A percentile compares a stretch with the other conserved stretches of the same genome.
Evolutionary conservation across 2,329 filamentous ascomycete genomes (phyloP).

Genomic region (Spiromastix sp.): DNA sequence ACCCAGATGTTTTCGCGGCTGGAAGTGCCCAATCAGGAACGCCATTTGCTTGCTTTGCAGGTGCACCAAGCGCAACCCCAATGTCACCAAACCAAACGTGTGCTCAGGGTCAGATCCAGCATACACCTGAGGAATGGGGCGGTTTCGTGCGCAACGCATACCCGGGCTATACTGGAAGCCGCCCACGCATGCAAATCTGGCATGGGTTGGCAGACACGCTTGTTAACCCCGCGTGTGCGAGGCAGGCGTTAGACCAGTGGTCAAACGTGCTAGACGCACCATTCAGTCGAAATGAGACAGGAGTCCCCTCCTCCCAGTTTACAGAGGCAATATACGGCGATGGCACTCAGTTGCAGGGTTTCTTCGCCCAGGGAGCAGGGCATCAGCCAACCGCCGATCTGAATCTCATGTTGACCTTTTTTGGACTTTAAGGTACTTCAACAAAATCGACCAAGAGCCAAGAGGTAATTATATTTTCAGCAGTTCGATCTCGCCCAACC

Average conservation of each 20-base stretch:
- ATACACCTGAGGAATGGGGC: slow-evolving; percentile 31
- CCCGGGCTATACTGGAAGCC: slow-evolving; percentile 22
- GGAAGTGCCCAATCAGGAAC: slow-evolving; percentile 44
- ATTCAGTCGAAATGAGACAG: neutral
- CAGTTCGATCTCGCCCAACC: too few species aligned
- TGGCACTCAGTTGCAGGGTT: slow-evolving; percentile 1
- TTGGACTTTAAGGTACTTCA: slow-evolving; percentile 3
- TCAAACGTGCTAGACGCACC: slow-evolving; percentile 5
- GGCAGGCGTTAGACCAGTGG: slow-evolving; percentile 19
- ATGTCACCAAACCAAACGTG: slow-evolving; percentile 44
- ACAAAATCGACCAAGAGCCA: too few species aligned
- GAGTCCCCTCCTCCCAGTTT: neutral
- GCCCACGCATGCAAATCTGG: slow-evolving; percentile 26
- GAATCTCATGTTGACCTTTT: neutral
- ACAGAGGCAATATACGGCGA: slow-evolving; percentile 2
- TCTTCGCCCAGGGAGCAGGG: neutral
- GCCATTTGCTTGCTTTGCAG: slow-evolving; percentile 43
- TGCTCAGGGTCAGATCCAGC: slow-evolving; percentile 37
- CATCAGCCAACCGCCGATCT: neutral
- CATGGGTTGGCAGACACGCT: slow-evolving; percentile 25
- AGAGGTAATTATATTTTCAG: too few species aligned
- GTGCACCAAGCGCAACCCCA: slow-evolving; percentile 12
- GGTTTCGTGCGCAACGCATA: slow-evolving; percentile 22
- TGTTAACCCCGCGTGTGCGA: slow-evolving; percentile 17
- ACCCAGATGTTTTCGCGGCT: slow-evolving; percentile 44